These are phyloP conservation scores for Sporothrix dimorphospora DNA, from an alignment of 2,329 filamentous ascomycete species.

Conservation along the genomic window DNA sequence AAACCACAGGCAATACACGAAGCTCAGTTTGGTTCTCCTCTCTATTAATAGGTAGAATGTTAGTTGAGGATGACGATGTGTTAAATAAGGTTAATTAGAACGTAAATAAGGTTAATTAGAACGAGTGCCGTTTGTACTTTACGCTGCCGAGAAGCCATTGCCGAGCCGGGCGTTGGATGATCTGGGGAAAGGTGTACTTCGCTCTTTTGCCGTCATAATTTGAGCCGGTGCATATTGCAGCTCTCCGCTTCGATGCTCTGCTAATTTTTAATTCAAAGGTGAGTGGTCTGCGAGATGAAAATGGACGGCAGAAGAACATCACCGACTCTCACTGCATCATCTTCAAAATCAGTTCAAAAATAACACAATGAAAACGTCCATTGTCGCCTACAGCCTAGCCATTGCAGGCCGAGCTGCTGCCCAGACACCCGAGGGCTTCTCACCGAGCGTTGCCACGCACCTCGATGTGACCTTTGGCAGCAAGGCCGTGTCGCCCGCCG, in stretches of 20 bases:
- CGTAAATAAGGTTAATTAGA: not conserved
- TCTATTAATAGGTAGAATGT: not conserved
- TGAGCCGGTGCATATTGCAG: constrained; percentile 8
- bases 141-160: not conserved
- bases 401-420: constrained; percentile 23
- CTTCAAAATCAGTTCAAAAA: not conserved
- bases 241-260: not conserved
- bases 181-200: not conserved
- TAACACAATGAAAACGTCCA: not conserved
- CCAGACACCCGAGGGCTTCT: constrained; percentile 37
- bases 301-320: not conserved
- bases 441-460: constrained; percentile 33
- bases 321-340: not conserved
- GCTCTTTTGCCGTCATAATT: constrained; percentile 1
- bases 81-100: not conserved
- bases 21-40: not conserved
- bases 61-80: too few species aligned
- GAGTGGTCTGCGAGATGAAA: not conserved
- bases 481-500: constrained; percentile 35
- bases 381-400: not conserved
- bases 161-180: not conserved
- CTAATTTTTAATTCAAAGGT: not conserved
- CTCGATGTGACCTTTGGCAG: constrained; percentile 37
- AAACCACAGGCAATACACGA: too few species aligned
- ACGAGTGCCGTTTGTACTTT: not conserved